Percentiles rank a stretch among this genome's conserved stretches.
Evolutionary conservation across 805 yeast genomes (phyloP).

Genomic region (Danielia reshetovae): DNA sequence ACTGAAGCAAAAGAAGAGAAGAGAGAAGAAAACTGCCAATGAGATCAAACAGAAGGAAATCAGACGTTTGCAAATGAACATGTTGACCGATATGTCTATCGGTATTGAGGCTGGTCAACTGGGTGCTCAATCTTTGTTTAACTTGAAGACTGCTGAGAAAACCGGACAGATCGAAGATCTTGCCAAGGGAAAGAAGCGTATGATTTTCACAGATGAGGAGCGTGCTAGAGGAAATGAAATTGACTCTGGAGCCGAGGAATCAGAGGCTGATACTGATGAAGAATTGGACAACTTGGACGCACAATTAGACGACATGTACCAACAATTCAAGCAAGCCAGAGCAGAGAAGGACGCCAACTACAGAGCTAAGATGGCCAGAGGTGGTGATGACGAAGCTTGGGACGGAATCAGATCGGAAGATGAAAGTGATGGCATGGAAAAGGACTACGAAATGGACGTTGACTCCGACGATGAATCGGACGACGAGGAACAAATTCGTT

Average conservation of each 20-base stretch:
- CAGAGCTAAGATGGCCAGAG: constrained; percentile 68
- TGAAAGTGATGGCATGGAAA: constrained; percentile 33
- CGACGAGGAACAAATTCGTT: constrained; percentile 59
- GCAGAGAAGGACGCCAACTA: constrained; percentile 67
- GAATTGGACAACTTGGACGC: constrained; percentile 70
- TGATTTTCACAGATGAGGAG: constrained; percentile 58
- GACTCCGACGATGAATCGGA: constrained; percentile 51
- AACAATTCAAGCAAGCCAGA: constrained; percentile 59
- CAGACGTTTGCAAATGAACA: constrained; percentile 89
- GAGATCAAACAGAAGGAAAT: constrained; percentile 86
- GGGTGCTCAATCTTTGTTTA: constrained; percentile 78
- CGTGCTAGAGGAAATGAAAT: constrained; percentile 53
- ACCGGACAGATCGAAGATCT: constrained; percentile 76
- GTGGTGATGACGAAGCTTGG: constrained; percentile 77
- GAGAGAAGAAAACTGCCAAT: constrained; percentile 79
- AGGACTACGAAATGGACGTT: constrained; percentile 44
- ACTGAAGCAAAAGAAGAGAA: constrained; percentile 63
- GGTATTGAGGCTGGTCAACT: constrained; percentile 88
- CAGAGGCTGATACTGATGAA: constrained; percentile 38
- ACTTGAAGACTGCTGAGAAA: constrained; percentile 78
- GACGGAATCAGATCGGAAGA: constrained; percentile 60
- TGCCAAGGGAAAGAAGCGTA: constrained; percentile 68
- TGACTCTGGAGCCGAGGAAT: constrained; percentile 39
- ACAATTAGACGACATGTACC: constrained; percentile 80
- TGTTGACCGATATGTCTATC: constrained; percentile 87